phyloP scores from a whole-genome alignment of 306 rosid genomes.

The Fagus crenata region DNA sequence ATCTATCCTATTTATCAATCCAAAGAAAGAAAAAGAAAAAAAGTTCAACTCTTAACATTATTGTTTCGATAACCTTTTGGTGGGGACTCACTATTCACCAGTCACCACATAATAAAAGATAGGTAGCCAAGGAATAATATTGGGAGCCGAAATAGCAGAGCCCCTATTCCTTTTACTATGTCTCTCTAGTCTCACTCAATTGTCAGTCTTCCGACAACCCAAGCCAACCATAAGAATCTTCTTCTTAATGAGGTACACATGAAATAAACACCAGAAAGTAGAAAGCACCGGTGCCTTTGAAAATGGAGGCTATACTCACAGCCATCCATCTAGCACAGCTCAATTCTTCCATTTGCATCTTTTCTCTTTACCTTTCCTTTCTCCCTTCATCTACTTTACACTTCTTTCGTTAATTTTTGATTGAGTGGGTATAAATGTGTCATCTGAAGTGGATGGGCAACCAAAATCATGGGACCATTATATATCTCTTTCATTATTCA shows the following conservation, averaged over 20 bases:
- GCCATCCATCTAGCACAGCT: constrained; percentile 34
- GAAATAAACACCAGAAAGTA: not conserved
- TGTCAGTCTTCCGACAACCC: not conserved
- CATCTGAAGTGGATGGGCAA: constrained; percentile 39
- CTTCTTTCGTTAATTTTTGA: constrained; percentile 35
- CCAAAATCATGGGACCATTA: constrained; percentile 27
- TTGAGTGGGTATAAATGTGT: constrained; percentile 38
- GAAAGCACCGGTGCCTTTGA: constrained; percentile 42
- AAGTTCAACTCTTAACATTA: too few species aligned
- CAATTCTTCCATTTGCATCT: constrained; percentile 64
- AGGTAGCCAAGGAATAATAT: too few species aligned
- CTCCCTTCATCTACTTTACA: constrained; percentile 25
- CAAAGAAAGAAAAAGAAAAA: too few species aligned
- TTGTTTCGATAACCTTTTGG: too few species aligned
- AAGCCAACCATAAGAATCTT: constrained; percentile 37
- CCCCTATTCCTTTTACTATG: too few species aligned
- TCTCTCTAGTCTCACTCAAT: not conserved
- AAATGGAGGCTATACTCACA: constrained; percentile 25
- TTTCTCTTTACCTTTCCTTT: constrained; percentile 57
- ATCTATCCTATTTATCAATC: too few species aligned
- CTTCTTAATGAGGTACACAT: constrained; percentile 23
- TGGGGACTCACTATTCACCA: too few species aligned
- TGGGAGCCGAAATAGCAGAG: too few species aligned
- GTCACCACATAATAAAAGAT: too few species aligned
- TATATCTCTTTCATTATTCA: not conserved